These are phyloP conservation scores for Ziziphus jujuba DNA, from an alignment of 306 rosid genomes.

Conservation along the genomic window DNA sequence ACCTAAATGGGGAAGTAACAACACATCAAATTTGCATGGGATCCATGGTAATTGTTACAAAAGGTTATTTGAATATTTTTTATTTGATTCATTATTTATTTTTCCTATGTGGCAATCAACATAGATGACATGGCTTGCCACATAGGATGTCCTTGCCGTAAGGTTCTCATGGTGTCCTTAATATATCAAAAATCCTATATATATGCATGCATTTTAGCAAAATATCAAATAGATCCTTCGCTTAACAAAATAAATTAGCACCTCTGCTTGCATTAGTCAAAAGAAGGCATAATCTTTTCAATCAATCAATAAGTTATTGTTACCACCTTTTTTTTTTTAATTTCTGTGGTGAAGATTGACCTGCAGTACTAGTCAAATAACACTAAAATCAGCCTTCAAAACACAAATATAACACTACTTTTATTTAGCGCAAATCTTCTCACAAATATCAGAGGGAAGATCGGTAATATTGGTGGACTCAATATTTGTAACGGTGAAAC, in stretches of 20 bases:
- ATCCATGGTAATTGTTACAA: too few relatives aligned
- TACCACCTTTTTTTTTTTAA: background rate
- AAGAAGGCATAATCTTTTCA: background rate
- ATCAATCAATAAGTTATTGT: background rate
- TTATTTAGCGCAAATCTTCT: background rate
- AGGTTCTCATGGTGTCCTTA: too few relatives aligned
- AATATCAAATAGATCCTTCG: background rate
- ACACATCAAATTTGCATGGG: too few relatives aligned
- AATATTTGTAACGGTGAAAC: too few relatives aligned
- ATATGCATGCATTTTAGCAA: background rate
- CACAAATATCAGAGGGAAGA: conserved; percentile 3
- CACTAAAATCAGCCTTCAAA: background rate
- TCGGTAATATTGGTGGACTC: too few relatives aligned
- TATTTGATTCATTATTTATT: too few relatives aligned
- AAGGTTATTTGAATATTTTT: too few relatives aligned
- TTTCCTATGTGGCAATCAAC: too few relatives aligned
- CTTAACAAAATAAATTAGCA: background rate
- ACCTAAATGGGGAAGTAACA: too few relatives aligned
- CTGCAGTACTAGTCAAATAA: background rate
- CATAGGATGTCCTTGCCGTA: too few relatives aligned
- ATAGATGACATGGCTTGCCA: too few relatives aligned
- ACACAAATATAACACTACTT: background rate
- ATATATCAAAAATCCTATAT: too few relatives aligned
- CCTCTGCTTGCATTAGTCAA: background rate
- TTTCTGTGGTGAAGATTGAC: background rate